Base-by-base conservation (phyloP, 2,329 filamentous ascomycete species). In the Trichoderma semiorbis region DNA sequence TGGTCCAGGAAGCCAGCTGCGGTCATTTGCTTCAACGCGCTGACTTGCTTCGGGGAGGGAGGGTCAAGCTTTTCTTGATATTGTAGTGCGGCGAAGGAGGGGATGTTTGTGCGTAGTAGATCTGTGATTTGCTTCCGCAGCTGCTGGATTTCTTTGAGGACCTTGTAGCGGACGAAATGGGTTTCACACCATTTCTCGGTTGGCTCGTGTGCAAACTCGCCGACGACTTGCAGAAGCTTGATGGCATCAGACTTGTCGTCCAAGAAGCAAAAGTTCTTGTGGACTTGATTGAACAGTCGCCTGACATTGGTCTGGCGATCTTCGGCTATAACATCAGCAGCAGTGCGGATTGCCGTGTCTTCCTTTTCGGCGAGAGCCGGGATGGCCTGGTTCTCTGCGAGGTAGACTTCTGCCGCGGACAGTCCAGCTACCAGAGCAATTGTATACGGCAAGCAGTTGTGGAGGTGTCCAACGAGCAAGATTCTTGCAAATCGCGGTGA, bases 1-100 rank as follows among this genome's bases (percentile, higher is more conserved):
- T 98, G 93, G 81, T 99, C 96, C 77, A 98, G 90, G 83, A 98
- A 98, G 1, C 95, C 96, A 0, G 94, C 92, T 0, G 95, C 93
- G 26, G 93, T 90, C 83, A 98, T 97, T 79, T 98, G 93, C 80
- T 97, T 97, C 32, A 99, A 85, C 1, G 93, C 90, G 61, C 91
- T 90, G 32, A 97, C 84, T 78, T 94, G 91, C 75, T 90, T 92
- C 7, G 90, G 83, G 0, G 88, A 88, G 0, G 90, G 90, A 0
- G 85, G 84, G 62, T 87, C 84, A 3, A 92, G 84, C 76, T 85
- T 86, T 34, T 90, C 88, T 69, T 86, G 81, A 74, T 87, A 87
- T 69, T 83, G 83, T 39, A 84, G 87, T 84, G 78, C 90, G 79
- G 79, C 88, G 81, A 83, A 95, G 75, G 82, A 86, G 73, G 92